Base-by-base conservation (phyloP, 2,329 filamentous ascomycete genomes). In the Diaporthe batatas region DNA sequence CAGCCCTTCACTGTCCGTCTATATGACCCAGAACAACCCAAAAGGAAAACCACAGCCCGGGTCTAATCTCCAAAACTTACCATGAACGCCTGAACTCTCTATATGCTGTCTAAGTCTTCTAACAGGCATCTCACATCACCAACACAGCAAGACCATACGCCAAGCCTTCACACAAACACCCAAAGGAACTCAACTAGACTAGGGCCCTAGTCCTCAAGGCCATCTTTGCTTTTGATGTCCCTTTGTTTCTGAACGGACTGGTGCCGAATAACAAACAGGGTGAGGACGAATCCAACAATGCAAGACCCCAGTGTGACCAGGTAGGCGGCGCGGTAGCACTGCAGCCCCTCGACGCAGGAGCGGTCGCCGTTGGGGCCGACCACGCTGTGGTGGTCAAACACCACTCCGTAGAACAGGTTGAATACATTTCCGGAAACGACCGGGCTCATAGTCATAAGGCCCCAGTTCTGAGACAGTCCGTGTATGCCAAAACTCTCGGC, bases 391-490 rank as follows among this genome's bases (percentile, higher is more conserved):
- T 85, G 84, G 80, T 99, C 96, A 77, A 94, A 97, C 0, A 98
- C 91, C 21, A 82, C 84, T 64, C 96, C 96, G 80, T 98, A 99
- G 72, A 96, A 91, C 1, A 98, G 84, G 80, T 98, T 99, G 87
- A 97, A 98, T 29, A 98, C 82, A 78, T 98, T 97, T 65, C 94
- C 95, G 11, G 92, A 95, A 36, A 98, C 83, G 3, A 98, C 94
- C 0, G 96, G 95, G 3, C 94, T 92, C 62, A 98, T 86, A 0
- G 94, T 98, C 91, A 99, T 97, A 77, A 93, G 92, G 18, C 96
- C 96, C 96, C 96, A 99, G 79, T 98, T 99, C 80, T 98, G 94
- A 71, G 93, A 95, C 59, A 99, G 86, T 1, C 95, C 96, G 74
- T 92, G 89, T 34, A 98, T 93, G 10, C 96, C 96, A 80, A 99